Evolutionary conservation across 192 early-diverging fungal species (phyloP).

Genomic region (Backusella tarrabulga): DNA sequence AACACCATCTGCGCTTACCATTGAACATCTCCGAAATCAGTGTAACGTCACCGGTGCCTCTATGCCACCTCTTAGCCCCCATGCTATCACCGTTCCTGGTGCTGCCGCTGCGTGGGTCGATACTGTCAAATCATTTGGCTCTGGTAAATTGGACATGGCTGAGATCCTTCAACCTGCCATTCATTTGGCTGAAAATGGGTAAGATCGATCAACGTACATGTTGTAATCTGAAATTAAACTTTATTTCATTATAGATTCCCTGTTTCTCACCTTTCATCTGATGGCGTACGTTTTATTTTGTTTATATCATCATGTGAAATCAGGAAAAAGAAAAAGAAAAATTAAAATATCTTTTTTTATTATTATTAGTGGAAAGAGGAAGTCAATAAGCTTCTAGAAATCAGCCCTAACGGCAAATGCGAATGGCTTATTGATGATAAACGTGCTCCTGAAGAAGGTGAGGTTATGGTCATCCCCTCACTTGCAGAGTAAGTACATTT

Average conservation of each 20-base stretch:
- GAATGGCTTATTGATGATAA: slow-evolving; percentile 52
- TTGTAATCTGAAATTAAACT: not conserved
- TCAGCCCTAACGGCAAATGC: slow-evolving; percentile 38
- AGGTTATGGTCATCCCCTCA: slow-evolving; percentile 58
- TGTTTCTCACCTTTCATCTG: slow-evolving; percentile 32
- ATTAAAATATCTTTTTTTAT: not conserved
- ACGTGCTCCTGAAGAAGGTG: slow-evolving; percentile 55
- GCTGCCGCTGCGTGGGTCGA: slow-evolving; percentile 78
- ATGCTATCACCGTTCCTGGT: slow-evolving; percentile 67
- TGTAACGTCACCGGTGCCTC: slow-evolving; percentile 26
- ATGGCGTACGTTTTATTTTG: slow-evolving; percentile 22
- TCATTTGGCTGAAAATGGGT: slow-evolving; percentile 67
- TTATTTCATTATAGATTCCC: slow-evolving; percentile 16
- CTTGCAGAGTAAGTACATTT: slow-evolving; percentile 47
- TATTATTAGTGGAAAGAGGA: slow-evolving; percentile 36
- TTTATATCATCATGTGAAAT: not conserved
- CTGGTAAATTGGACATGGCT: slow-evolving; percentile 50
- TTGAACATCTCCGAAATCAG: slow-evolving; percentile 44
- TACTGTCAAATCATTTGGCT: slow-evolving; percentile 61
- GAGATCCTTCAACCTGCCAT: slow-evolving; percentile 70
- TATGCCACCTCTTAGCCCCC: slow-evolving; percentile 42
- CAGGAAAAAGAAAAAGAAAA: not conserved
- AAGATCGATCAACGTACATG: not conserved
- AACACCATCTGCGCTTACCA: slow-evolving; percentile 53
- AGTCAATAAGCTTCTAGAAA: slow-evolving; percentile 11